Base-by-base conservation (phyloP, 495 filamentous ascomycete genomes). In the Melanomma pulvis-pyrius region DNA sequence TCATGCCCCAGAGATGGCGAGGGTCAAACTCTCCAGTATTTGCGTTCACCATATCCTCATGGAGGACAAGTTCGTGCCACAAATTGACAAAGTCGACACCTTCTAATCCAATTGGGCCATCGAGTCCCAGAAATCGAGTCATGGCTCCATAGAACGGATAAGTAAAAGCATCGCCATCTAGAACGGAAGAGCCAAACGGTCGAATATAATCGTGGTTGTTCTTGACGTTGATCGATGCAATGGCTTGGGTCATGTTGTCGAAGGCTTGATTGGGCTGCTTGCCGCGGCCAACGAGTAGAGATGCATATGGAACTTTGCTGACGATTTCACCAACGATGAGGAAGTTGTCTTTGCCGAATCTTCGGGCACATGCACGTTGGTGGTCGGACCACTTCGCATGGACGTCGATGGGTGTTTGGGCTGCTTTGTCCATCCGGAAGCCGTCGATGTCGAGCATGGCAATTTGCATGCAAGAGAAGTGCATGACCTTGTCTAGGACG, bases 111-210 rank as follows among this genome's bases (percentile, higher is more conserved):
- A 87, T 77, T 30, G 84, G 82, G 30, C 88, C 88, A 73, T 87
- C 83, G 63, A 91, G 74, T 0, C 88, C 87, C 32, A 89, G 75
- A 53, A 90, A 89, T 8, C 88, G 80, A 13, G 86, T 87, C 59
- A 91, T 76, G 17, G 80, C 83, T 26, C 88, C 84, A 67, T 91
- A 91, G n/a, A 87, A 78, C 3, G 88, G 85, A 69, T 91, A 91
- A 71, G 89, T 86, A 62, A 90, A 91, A 24, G 88, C 88, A 30
- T 82, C 84, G 19, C 76, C 85, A 70, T 91, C 88, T 15, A 90
- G 80, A 0, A 85, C 88, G 54, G 79, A 80, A 29, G 87, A 76
- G 13, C 81, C 82, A 39, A 75, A 44, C 15, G 83, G 81, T 13
- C 88, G 87, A 57, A 90, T 69, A 69, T 86, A 89, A 50, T 79